Base-by-base conservation (phyloP, 352 stramenopile genomes). In the Phytophthora kernoviae region DNA sequence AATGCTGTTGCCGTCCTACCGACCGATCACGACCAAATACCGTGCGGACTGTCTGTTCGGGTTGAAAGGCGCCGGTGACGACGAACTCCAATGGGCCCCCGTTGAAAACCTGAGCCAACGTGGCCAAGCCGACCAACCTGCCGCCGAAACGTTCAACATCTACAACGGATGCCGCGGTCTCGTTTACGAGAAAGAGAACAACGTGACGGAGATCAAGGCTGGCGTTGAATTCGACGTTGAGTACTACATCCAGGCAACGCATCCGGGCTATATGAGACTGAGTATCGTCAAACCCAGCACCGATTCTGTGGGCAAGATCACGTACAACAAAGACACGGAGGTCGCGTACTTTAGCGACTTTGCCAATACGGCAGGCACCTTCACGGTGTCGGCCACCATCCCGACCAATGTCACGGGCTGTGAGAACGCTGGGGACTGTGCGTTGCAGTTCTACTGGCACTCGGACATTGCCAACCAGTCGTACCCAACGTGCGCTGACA, bases 151-250 rank as follows among this genome's bases (percentile, higher is more conserved):
- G 32, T 88, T 85, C 55, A 72, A 81, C 49, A 73, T 88, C 24
- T 76, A 74, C 67, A 88, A 88, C 61, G 78, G 78, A 2, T 88
- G 75, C 48, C 75, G 78, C 20, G 78, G 75, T 26, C 75, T 81
- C 39, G 71, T 85, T 30, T 84, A 83, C 65, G 78, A 88, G 46
- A 54, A 46, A 4, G 54, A 26, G 11, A 76, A 79, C 48, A 69
- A 70, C 27, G 65, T 88, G 40, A 84, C 75, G 22, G 64, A 69
- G 37, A 62, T 88, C 57, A 46, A 64, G 48, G 56, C 70, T 8
- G 77, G 70, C 49, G 56, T 60, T n/a, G 59, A 80, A 51, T 79
- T 87, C 51, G 46, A 69, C n/a, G 63, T 88, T 39, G 48, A 79
- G 64, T 88, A 64, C 43, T 68, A 51, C 39, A 78, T 84, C 62